Conservation (phyloP, 306 rosid species). For the Cicer pinnatifidum region DNA sequence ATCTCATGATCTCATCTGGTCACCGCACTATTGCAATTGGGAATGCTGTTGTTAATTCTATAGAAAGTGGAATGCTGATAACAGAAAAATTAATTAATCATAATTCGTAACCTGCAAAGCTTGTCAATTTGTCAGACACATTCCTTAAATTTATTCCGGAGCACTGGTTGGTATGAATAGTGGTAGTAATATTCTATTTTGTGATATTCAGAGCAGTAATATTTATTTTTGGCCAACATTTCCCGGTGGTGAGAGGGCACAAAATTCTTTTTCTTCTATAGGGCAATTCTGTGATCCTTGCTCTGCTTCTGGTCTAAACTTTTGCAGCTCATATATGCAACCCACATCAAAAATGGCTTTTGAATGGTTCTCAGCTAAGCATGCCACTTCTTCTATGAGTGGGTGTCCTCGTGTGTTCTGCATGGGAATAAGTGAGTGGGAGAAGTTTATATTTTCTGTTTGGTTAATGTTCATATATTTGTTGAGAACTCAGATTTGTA, state of each 20-base stretch:
- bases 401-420: conserved; percentile 56
- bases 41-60: conserved; percentile 41
- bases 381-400: conserved; percentile 31
- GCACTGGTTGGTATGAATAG: conserved; percentile 36
- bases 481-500: conserved; percentile 40
- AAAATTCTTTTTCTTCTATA: conserved; percentile 36
- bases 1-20: background rate
- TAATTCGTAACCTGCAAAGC: conserved; percentile 29
- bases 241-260: conserved; percentile 29
- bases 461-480: conserved; percentile 22
- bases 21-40: conserved; percentile 38
- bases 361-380: conserved; percentile 33
- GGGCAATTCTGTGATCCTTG: conserved; percentile 30
- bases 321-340: conserved; percentile 34
- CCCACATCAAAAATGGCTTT: conserved; percentile 26
- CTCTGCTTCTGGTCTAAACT: conserved; percentile 22
- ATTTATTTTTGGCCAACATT: conserved; percentile 16
- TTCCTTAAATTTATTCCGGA: conserved; percentile 35
- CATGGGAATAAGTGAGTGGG: conserved; percentile 50
- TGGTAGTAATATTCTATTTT: conserved; percentile 29
- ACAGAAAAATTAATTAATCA: conserved; percentile 36
- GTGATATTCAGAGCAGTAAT: conserved; percentile 35
- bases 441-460: conserved; percentile 12
- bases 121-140: conserved; percentile 10
- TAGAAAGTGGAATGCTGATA: conserved; percentile 32